Evolutionary conservation across 805 yeast species (phyloP), one percentile per base, ranked within the genome.

Genomic region (Geotrichum ghanense): DNA sequence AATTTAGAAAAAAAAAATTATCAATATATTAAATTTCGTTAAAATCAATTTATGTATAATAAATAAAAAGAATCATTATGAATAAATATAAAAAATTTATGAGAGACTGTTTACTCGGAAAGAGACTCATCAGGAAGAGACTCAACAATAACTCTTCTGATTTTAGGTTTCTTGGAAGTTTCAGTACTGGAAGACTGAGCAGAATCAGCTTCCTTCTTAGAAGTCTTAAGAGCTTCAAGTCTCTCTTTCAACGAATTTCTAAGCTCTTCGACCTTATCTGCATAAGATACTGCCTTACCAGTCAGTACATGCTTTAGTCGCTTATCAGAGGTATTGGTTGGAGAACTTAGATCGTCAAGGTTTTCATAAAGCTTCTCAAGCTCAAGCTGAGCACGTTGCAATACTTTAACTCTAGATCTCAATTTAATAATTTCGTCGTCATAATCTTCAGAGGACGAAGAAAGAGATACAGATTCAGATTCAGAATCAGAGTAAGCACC

Each of bases 331-430:
- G 23, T 5, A 17, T 39, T 22, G 17, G 42, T 27, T 1, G 47
- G 40, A 12, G 43, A 43, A 2, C 37, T 26, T 14, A 40, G 23
- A 4, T 45, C 40, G 42, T 56, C 60, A 2, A 56, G 56, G 37
- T 52, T 46, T 14, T 53, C 54, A 42, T 53, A 54, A 37, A 53
- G 35, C 45, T 54, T 45, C 43, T 56, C 60, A 4, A 56, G 51
- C 40, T 52, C 50, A 17, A 54, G 43, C 50, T 56, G 59, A 17
- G 58, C 46, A 43, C 48, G 53, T 44, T 54, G 58, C 27, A 56
- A 47, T n/a, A 56, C 53, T 50, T 54, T 56, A 45, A 56, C 50
- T 23, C 58, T 45, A n/a, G 60, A 56, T 9, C 43, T 40, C 41
- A 53, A 9, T 24, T 19, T 20, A 24, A 22, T 39, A 5, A 22